phyloP scores from a whole-genome alignment of 371 early-diverging fungal species.

The Apophysomyces ossiformis region DNA sequence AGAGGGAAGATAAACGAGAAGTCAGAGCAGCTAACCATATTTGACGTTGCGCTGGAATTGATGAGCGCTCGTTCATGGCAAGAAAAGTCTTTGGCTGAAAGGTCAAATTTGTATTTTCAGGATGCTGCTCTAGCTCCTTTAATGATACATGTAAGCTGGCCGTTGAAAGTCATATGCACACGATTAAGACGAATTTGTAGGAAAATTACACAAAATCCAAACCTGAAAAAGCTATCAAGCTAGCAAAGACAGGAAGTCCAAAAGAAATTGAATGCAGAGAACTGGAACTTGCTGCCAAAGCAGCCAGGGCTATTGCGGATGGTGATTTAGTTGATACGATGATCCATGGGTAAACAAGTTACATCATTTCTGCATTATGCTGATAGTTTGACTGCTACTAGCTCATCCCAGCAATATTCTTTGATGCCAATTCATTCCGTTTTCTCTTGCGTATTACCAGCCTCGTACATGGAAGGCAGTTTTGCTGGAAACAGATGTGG shows the following conservation, averaged over 20 bases:
- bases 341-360: conserved; percentile 73
- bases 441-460: conserved; percentile 89
- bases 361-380: conserved; percentile 8
- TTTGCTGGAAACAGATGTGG: conserved; percentile 35
- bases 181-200: conserved; percentile 26
- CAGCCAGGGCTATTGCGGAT: conserved; percentile 91
- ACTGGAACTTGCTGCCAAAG: conserved; percentile 72
- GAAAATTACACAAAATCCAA: conserved; percentile 52
- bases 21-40: conserved; percentile 77
- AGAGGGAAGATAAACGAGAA: conserved; percentile 74
- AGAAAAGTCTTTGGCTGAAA: conserved; percentile 68
- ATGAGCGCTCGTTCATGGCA: conserved; percentile 62
- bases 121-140: conserved; percentile 92
- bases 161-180: not conserved
- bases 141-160: conserved; percentile 82
- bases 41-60: conserved; percentile 83
- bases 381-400: conserved; percentile 17
- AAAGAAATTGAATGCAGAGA: conserved; percentile 29
- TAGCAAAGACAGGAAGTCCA: conserved; percentile 17
- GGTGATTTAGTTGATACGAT: conserved; percentile 85
- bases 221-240: conserved; percentile 28
- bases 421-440: conserved; percentile 93
- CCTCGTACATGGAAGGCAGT: conserved; percentile 75
- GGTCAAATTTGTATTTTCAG: conserved; percentile 92
- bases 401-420: conserved; percentile 83